Base-by-base conservation (phyloP, 1,284 basidiomycete species). In the Sporisorium graminicola region DNA sequence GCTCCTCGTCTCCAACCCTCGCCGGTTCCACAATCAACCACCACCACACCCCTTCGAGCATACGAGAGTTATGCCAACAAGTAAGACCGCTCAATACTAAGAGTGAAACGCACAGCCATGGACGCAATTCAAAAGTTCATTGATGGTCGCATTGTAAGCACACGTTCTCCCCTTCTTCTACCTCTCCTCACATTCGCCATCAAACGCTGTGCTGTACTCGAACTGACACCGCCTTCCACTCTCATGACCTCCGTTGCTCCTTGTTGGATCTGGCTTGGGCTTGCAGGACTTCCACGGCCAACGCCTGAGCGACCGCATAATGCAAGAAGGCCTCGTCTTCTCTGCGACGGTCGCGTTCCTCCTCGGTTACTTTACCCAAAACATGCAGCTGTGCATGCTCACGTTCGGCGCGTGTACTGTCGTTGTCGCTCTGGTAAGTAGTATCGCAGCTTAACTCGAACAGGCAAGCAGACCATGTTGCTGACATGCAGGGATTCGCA, bases 231-330 rank as follows among this genome's bases (percentile, higher is more conserved):
- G 22, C 13, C 44, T 31, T n/a, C 14, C 54, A 1, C 16, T 20
- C 5, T 5, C 5, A 33, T n/a, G 7, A 2, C 16, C 13, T 9
- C 16, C 37, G n/a, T 9, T 8, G 7, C 40, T 5, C 2, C n/a
- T n/a, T n/a, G n/a, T n/a, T n/a, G n/a, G n/a, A n/a, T n/a, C n/a
- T n/a, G n/a, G n/a, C n/a, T n/a, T n/a, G n/a, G n/a, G n/a, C n/a
- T n/a, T n/a, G n/a, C 43, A 77, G 75, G 75, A 77, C 61, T 77
- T 77, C 53, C 53, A 58, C 59, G 71, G 60, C 13, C 75, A 77
- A 44, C 54, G 70, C 5, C 53, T 77, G 0, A 43, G 46, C 7
- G 75, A 77, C 47, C 66, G 75, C 6, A 49, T 77, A 18, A 74
- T 70, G 66, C 75, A 77, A 42, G 70, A 77, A 52, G 52, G 46